Evolutionary conservation across 2,329 filamentous ascomycete genomes (phyloP), one percentile per base, ranked within the genome.

Genomic region (Ramularia endophylla): DNA sequence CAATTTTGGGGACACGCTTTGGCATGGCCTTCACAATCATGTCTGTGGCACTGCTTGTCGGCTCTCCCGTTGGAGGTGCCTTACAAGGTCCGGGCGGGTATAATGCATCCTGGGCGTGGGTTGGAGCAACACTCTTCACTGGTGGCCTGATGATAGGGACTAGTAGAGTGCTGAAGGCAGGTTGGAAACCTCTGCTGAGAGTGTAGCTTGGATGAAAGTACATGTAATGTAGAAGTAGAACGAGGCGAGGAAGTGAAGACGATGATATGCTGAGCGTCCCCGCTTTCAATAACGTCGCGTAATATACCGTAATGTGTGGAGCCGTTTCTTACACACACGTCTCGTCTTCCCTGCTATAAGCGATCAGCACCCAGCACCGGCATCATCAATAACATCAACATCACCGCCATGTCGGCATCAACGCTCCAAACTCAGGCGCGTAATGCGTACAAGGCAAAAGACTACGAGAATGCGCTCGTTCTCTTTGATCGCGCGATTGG

Each of bases 391-490:
- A 32, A 40, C 25, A 40, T 28, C 31, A 42, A 44, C 37, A 27
- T 18, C 28, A 5, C 11, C 32, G 33, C 15, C 15, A 41, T 41
- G 38, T 34, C 18, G 15, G 22, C 34, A 8, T 27, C 28, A 8
- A 25, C 22, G 13, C 46, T 57, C 5, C 66, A 70, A 32, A 57
- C 60, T 35, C 54, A 63, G 44, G 72, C 68, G 17, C 66, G 67
- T 41, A 55, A 61, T 22, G 59, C 65, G 25, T 73, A 72, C 50
- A 64, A 64, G 22, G 54, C 61, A 17, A 63, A 65, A 37, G 62
- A 72, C 33, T 72, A 68, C 44, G 41, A 57, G 18, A 63, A 60
- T 36, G 71, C 71, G 4, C 45, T 74, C 17, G 54, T 65, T 11
- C 48, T 42, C 19, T 62, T 62, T 50, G 46, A 55, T 28, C 53